phyloP scores from a whole-genome alignment of 2,329 filamentous ascomycete genomes.

The Penicillium digitatum region DNA sequence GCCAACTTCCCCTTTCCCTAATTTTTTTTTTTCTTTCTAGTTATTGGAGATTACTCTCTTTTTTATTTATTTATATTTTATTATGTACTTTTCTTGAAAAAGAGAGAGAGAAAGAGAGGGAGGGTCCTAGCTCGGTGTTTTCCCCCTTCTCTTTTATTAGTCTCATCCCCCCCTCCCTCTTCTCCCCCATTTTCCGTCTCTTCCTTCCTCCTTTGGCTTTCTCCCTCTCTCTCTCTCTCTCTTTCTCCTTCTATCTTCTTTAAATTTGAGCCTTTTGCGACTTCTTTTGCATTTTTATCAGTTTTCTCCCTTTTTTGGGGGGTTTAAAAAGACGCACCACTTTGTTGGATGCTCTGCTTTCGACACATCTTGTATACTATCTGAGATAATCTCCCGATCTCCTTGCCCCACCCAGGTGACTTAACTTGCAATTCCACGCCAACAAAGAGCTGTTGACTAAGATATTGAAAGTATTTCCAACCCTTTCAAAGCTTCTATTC shows the following conservation, averaged over 20 bases:
- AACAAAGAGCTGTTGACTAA: not conserved
- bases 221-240: conserved; percentile 11
- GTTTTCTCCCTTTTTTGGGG: no score
- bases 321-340: not conserved
- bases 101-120: not conserved
- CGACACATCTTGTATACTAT: conserved; percentile 4
- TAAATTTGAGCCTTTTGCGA: not conserved
- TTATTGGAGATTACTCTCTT: not conserved
- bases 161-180: conserved; percentile 5
- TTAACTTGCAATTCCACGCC: conserved; percentile 1
- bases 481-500: not conserved
- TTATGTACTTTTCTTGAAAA: conserved; percentile 4
- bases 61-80: not conserved
- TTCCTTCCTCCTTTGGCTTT: conserved; percentile 12
- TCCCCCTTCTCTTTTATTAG: conserved; percentile 15
- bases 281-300: not conserved
- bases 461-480: not conserved
- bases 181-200: conserved; percentile 3
- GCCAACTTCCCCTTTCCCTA: conserved; percentile 29
- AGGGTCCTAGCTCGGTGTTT: conserved; percentile 9
- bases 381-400: conserved; percentile 5
- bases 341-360: not conserved
- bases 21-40: not conserved
- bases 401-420: conserved; percentile 5
- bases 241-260: not conserved